Conservation (phyloP, 2,329 filamentous ascomycete species). For the Ustilaginoidea virens region DNA sequence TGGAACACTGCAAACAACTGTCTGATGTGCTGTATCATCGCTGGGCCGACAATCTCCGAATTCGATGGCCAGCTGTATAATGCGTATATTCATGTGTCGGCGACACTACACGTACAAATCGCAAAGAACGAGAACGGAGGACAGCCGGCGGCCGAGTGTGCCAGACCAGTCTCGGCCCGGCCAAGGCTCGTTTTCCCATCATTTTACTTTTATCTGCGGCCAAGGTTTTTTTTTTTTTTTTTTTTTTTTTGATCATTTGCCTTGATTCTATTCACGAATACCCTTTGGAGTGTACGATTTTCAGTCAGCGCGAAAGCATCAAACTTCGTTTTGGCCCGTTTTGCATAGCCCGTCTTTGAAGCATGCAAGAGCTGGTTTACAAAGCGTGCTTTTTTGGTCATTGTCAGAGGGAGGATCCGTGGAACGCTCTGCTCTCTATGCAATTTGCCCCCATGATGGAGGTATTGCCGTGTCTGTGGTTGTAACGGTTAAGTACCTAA, state of each 20-base stretch:
- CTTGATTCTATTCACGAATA: slow-evolving; percentile 4
- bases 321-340: no score
- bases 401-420: no score
- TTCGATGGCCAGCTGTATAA: slow-evolving; percentile 43
- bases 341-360: slow-evolving; percentile 10
- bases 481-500: no score
- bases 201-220: neutral
- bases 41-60: slow-evolving; percentile 73
- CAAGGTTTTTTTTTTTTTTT: neutral
- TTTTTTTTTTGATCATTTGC: slow-evolving; percentile 1
- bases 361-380: neutral
- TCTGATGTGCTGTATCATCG: slow-evolving; percentile 81
- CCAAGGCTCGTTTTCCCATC: neutral
- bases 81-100: neutral
- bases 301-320: slow-evolving; percentile 7
- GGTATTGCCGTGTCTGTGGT: no score
- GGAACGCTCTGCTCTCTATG: no score
- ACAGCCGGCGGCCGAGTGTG: neutral
- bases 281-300: slow-evolving; percentile 8
- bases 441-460: no score
- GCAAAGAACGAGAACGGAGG: neutral
- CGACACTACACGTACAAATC: neutral
- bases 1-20: slow-evolving; percentile 85
- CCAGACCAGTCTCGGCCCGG: neutral
- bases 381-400: slow-evolving; percentile 4